These are phyloP conservation scores for Albophoma yamanashiensis DNA, from an alignment of 2,329 filamentous ascomycete species.

Conservation along the genomic window DNA sequence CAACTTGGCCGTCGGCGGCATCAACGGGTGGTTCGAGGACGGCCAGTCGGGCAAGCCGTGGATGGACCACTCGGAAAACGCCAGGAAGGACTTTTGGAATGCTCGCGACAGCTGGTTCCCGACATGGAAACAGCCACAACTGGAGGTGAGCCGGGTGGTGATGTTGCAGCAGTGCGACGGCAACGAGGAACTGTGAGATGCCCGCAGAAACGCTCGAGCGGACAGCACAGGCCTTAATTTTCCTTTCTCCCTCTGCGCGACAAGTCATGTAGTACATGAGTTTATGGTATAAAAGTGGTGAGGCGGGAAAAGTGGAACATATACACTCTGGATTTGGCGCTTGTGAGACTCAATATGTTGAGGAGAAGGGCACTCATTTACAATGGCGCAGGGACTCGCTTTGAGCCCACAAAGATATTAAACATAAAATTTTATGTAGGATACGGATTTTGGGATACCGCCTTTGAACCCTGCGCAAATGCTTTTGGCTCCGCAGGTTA, in stretches of 20 bases:
- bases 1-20: conserved; percentile 65
- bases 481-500: neutral
- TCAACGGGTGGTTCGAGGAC: conserved; percentile 78
- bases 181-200: conserved; percentile 35
- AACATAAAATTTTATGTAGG: neutral
- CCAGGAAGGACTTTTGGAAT: conserved; percentile 69
- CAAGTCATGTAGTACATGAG: neutral
- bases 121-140: conserved; percentile 59
- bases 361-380: neutral
- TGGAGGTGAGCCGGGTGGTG: conserved; percentile 59
- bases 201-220: neutral
- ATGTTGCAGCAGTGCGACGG: conserved; percentile 63
- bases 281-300: neutral
- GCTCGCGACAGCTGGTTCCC: conserved; percentile 53
- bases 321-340: neutral
- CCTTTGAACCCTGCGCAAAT: neutral
- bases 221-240: too few relatives aligned
- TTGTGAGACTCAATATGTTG: neutral
- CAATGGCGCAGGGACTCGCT: neutral
- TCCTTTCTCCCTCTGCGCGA: too few relatives aligned
- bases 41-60: conserved; percentile 64
- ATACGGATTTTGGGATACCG: neutral
- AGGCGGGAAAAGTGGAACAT: neutral
- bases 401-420: neutral
- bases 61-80: conserved; percentile 57